Conservation (phyloP, 2,329 filamentous ascomycete species). For the Cadophora luteo-olivacea region DNA sequence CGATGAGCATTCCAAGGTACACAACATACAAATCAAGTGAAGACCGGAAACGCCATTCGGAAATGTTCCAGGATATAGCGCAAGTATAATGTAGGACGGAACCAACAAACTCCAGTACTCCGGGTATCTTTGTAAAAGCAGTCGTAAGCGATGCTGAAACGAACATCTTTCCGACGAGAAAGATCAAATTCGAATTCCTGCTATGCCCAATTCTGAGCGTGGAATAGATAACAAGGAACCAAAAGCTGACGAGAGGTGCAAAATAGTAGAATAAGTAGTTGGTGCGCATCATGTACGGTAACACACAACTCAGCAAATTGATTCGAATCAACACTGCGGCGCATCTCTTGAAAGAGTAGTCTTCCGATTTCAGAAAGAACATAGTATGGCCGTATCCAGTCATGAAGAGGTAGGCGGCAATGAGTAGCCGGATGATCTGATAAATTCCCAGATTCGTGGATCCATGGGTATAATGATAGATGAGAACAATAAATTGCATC, state of each 20-base stretch:
- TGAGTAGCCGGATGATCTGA: slow-evolving; percentile 58
- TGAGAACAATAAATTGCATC: slow-evolving; percentile 63
- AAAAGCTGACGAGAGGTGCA: slow-evolving; percentile 64
- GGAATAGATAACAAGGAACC: slow-evolving; percentile 64
- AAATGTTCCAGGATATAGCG: slow-evolving; percentile 55
- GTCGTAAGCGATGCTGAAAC: slow-evolving; percentile 52
- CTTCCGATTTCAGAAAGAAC: slow-evolving; percentile 61
- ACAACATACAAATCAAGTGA: slow-evolving; percentile 60
- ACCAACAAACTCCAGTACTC: slow-evolving; percentile 52
- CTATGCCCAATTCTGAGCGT: slow-evolving; percentile 53
- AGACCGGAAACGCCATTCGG: slow-evolving; percentile 58
- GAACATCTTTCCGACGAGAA: slow-evolving; percentile 55
- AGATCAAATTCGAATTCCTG: slow-evolving; percentile 51
- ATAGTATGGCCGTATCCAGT: slow-evolving; percentile 66
- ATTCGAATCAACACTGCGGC: slow-evolving; percentile 60
- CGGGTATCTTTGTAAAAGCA: slow-evolving; percentile 47
- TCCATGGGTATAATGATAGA: slow-evolving; percentile 65
- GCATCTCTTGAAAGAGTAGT: slow-evolving; percentile 62
- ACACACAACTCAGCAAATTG: slow-evolving; percentile 59
- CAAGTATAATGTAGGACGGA: slow-evolving; percentile 50
- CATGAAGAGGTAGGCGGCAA: slow-evolving; percentile 67
- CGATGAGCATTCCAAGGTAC: slow-evolving; percentile 61
- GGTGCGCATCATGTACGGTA: slow-evolving; percentile 63
- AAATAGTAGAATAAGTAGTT: slow-evolving; percentile 65
- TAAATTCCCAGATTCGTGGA: slow-evolving; percentile 58